A percentile compares a stretch with the other conserved stretches of the same genome.
These are phyloP conservation scores for Fusarium liriodendri DNA, from an alignment of 2,329 filamentous ascomycete genomes.

Conservation along the genomic window DNA sequence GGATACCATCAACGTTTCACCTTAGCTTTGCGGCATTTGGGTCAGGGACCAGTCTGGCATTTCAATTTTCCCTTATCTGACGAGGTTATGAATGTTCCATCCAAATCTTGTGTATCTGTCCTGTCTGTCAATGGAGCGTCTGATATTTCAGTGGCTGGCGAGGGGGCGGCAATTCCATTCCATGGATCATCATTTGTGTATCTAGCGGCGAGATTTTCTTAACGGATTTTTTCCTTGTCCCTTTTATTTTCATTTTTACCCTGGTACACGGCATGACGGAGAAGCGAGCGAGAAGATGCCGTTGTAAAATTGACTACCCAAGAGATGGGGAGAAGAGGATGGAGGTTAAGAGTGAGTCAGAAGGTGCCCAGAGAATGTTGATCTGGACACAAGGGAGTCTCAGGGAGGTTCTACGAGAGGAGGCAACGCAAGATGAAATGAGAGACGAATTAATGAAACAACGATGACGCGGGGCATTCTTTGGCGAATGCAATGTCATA, in stretches of 20 bases:
- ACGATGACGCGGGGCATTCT: constrained; percentile 13
- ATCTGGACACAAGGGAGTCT: constrained; percentile 4
- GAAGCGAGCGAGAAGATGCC: constrained; percentile 16
- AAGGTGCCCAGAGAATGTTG: neutral
- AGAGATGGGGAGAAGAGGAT: constrained; percentile 14
- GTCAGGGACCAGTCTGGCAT: constrained; percentile 40
- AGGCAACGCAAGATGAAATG: constrained; percentile 12
- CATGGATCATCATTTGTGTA: constrained; percentile 41
- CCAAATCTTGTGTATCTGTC: constrained; percentile 32
- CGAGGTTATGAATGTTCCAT: constrained; percentile 43
- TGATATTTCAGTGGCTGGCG: constrained; percentile 40
- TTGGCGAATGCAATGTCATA: neutral
- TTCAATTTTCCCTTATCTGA: constrained; percentile 40
- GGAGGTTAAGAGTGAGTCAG: constrained; percentile 1
- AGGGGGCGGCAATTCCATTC: constrained; percentile 36
- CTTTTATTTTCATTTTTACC: constrained; percentile 30
- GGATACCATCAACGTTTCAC: constrained; percentile 44
- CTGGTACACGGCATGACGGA: constrained; percentile 30
- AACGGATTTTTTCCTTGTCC: constrained; percentile 33
- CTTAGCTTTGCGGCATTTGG: constrained; percentile 37
- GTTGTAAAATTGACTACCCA: constrained; percentile 29
- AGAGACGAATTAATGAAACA: constrained; percentile 20
- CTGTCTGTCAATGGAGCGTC: constrained; percentile 32
- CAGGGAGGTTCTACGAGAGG: neutral
- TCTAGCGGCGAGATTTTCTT: constrained; percentile 40